Evolutionary conservation across 257 asterid genomes (phyloP), one percentile per base, ranked within the genome.

Genomic region (Solanum pinnatisectum): DNA sequence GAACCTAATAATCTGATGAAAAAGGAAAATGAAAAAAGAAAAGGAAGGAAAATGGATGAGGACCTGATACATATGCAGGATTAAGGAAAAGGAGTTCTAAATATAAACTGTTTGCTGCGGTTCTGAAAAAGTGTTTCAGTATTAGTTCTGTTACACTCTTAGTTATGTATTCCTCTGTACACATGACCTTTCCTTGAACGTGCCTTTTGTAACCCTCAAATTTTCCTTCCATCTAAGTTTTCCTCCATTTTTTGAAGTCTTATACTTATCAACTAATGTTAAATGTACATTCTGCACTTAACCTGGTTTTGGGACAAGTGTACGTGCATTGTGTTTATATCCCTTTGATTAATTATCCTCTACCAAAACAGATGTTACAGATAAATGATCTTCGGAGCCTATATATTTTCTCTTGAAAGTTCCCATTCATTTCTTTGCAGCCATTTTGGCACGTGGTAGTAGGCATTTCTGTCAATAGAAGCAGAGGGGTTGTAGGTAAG

Each of bases 401-500:
- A 32, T 87, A 14, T 88, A 86, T 76, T 87, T 76, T 83, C 72
- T 89, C 33, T 20, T 87, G 32, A 63, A 59, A 83, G 88, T 73
- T 87, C n/a, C 84, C 36, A 85, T 46, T 71, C 10, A 81, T 84
- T 33, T 63, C 71, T 76, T 89, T 93, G 96, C 95, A 96, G 99
- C 99, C 99, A 73, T 96, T 95, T 90, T 96, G 99, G 99, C 97
- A 92, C 10, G 99, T 96, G 60, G 95, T 92, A 72, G 91, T 91
- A 68, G 90, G 93, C 84, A 90, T 84, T 90, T 44, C 92, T 35
- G 60, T 30, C 74, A 90, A 90, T 92, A 93, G 98, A 92, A 98
- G 99, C 92, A 94, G 97, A 94, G 99, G 99, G 65, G 98, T 96
- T 87, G 99, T 96, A 33, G 98, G 99, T 96, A 90, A 88, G 85